A percentile compares a stretch with the other conserved stretches of the same genome.
Conservation (phyloP, 371 early-diverging fungal species). For the Mucor ambiguus region DNA sequence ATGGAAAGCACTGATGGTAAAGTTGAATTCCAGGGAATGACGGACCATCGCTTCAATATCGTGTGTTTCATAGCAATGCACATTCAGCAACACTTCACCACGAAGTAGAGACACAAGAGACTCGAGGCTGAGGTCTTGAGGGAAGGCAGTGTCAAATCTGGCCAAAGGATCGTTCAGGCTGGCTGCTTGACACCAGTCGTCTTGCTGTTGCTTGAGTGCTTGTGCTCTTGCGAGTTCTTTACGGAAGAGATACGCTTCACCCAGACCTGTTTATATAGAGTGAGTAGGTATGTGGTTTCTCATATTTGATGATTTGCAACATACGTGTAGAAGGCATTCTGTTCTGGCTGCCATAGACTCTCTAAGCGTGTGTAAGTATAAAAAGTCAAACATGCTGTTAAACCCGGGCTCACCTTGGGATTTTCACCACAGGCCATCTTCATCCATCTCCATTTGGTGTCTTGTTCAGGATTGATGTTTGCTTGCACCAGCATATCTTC, state of each 20-base stretch:
- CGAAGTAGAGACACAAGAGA: constrained; percentile 68
- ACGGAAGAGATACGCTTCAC: constrained; percentile 74
- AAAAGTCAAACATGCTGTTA: too few relatives aligned
- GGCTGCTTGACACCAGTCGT: constrained; percentile 80
- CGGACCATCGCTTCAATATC: constrained; percentile 79
- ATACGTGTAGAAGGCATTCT: constrained; percentile 40
- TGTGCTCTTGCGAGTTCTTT: constrained; percentile 63
- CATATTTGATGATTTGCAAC: too few relatives aligned
- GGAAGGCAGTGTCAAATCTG: constrained; percentile 56
- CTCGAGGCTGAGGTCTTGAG: constrained; percentile 66
- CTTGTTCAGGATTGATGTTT: constrained; percentile 28
- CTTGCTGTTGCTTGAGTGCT: constrained; percentile 55
- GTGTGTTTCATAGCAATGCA: constrained; percentile 75
- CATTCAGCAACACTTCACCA: constrained; percentile 72
- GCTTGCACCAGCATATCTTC: constrained; percentile 70
- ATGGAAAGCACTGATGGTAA: constrained; percentile 78
- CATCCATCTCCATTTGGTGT: constrained; percentile 66
- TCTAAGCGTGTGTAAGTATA: neutral
- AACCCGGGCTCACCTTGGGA: constrained; percentile 49
- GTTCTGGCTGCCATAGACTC: constrained; percentile 31
- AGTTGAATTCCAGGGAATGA: constrained; percentile 73
- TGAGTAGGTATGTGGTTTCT: too few relatives aligned
- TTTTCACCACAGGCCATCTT: constrained; percentile 89
- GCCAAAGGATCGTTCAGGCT: constrained; percentile 1
- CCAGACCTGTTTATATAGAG: constrained; percentile 47